phyloP scores from a whole-genome alignment of 1,139 yeast genomes.

The Saccharomyces hybrid region DNA sequence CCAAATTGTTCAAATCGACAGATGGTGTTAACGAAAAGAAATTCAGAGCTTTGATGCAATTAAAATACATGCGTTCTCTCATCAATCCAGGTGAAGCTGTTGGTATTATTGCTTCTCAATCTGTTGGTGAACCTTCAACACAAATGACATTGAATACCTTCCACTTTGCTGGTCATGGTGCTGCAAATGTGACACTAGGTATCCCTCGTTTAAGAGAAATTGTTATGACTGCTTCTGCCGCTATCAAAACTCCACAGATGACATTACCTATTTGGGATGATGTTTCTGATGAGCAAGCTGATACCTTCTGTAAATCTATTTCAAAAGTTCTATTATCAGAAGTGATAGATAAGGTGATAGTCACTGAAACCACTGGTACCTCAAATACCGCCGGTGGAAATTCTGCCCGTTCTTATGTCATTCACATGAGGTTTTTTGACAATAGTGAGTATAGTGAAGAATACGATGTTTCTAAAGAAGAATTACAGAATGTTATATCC shows the following conservation, averaged over 20 bases:
- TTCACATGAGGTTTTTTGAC: conserved; percentile 70
- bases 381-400: conserved; percentile 35
- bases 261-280: conserved; percentile 74
- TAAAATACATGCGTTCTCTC: conserved; percentile 94
- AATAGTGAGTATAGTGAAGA: conserved; percentile 73
- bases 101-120: conserved; percentile 97
- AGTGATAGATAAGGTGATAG: conserved; percentile 76
- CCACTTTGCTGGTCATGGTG: conserved; percentile 99
- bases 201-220: conserved; percentile 99
- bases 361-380: conserved; percentile 78
- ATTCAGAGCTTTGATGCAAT: conserved; percentile 94
- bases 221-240: conserved; percentile 95
- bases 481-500: conserved; percentile 64
- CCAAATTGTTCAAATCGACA: conserved; percentile 42
- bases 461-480: conserved; percentile 78
- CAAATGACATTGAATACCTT: conserved; percentile 99
- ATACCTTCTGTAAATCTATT: conserved; percentile 85
- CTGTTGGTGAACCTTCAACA: conserved; percentile 98
- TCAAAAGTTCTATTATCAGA: conserved; percentile 83
- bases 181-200: conserved; percentile 98
- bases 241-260: conserved; percentile 98
- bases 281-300: conserved; percentile 81
- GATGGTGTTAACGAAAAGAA: conserved; percentile 63
- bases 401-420: conserved; percentile 64
- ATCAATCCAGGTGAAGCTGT: conserved; percentile 97